Conservation (phyloP, 176 grass and related monocot genomes). For the Oropetium thomaeum region DNA sequence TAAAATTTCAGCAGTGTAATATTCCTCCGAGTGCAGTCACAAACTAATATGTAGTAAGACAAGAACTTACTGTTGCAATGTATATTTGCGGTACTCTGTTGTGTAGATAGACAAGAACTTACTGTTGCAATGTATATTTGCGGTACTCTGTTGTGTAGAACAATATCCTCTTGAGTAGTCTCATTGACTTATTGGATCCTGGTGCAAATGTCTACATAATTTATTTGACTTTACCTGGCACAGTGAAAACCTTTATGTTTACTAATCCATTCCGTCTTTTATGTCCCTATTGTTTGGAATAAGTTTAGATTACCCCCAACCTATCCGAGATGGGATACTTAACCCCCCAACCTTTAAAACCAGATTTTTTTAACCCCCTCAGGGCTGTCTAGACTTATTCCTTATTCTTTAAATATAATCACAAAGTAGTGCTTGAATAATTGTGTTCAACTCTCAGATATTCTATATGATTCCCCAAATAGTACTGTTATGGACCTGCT, state of each 20-base stretch:
- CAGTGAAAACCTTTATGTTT: neutral
- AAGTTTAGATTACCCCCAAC: too few relatives aligned
- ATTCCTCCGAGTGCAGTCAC: neutral
- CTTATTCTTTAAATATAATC: neutral
- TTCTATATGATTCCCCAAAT: constrained; percentile 17
- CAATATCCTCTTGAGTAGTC: too few relatives aligned
- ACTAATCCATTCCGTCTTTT: neutral
- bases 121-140: neutral
- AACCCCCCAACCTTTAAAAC: too few relatives aligned
- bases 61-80: neutral
- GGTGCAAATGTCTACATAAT: neutral
- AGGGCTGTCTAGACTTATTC: too few relatives aligned
- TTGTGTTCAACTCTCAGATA: neutral
- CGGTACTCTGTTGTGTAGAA: neutral
- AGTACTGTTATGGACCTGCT: too few relatives aligned
- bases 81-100: neutral
- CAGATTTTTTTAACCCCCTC: too few relatives aligned
- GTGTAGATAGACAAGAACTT: neutral
- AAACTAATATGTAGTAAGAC: neutral
- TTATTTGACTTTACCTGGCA: neutral
- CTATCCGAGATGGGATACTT: too few relatives aligned
- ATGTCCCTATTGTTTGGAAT: too few relatives aligned
- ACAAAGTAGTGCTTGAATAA: neutral
- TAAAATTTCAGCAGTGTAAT: neutral
- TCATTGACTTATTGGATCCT: too few relatives aligned